Base-by-base conservation (phyloP, 176 grass and related monocot species). In the Dendrocalamus sinicus region DNA sequence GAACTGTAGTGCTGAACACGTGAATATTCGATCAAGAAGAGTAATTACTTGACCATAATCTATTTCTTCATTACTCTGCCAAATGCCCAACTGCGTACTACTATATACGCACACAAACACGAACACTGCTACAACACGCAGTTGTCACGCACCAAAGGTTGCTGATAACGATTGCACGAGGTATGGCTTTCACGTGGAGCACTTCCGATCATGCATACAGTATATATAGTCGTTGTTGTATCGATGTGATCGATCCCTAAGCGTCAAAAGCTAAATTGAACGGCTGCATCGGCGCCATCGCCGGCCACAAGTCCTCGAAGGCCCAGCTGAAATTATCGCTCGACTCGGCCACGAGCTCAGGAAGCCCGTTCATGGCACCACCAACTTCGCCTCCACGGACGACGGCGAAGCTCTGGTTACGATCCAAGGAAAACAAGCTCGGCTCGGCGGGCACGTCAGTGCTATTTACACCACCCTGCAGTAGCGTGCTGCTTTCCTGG, bases 401-500 rank as follows among this genome's bases (percentile, higher is more conserved):
- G 75, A 12, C 12, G 39, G 22, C 20, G 39, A 26, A 7, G 57
- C 54, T 70, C 40, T 45, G 54, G 19, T 22, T 22, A 70, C 39
- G 47, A 41, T 59, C 83, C 30, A 69, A 65, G 37, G 9, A 46
- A 6, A 55, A 37, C 50, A 52, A 30, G 16, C 73, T 39, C 28
- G 26, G 13, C 4, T 28, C 48, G 6, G 8, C 50, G n/a, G 48
- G 8, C 48, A 51, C 6, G 30, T 30, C 73, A 35, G n/a, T 69
- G 22, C 71, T 13, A 22, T n/a, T 46, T 22, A 46, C 68, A 45
- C 68, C 47, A 32, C 76, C 77, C 13, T 77, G 69, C 26, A 78
- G 48, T 13, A 75, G 35, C 8, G 72, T 52, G 62, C 83, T 84
- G 14, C 81, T 88, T 19, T 60, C 70, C 15, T 72, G 77, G 84